phyloP scores from a whole-genome alignment of 257 asterid genomes.

The Lycium ferocissimum region DNA sequence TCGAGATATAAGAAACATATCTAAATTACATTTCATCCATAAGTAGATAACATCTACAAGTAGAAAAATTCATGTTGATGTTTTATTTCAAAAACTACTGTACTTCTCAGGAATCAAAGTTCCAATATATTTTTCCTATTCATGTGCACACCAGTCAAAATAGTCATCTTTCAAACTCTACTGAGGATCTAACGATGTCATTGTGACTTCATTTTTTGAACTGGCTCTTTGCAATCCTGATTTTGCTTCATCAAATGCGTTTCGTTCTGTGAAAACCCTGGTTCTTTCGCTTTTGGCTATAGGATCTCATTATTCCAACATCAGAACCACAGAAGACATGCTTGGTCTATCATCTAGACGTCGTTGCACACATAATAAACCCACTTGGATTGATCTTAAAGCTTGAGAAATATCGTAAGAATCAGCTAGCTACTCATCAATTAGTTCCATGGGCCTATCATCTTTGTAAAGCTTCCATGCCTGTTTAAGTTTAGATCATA shows the following conservation, averaged over 20 bases:
- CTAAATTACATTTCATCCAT: background rate
- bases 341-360: slow-evolving; percentile 10
- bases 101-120: background rate
- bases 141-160: no score
- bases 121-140: no score
- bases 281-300: slow-evolving; percentile 14
- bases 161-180: background rate
- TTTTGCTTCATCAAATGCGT: background rate
- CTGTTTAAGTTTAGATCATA: background rate
- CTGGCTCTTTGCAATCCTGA: no score
- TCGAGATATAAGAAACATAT: no score
- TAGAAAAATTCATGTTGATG: background rate
- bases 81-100: background rate
- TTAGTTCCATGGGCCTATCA: background rate
- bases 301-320: slow-evolving; percentile 10
- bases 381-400: slow-evolving; percentile 26
- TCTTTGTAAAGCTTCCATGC: slow-evolving; percentile 32
- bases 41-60: background rate
- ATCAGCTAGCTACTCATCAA: background rate
- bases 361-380: slow-evolving; percentile 25
- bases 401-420: background rate
- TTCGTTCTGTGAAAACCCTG: slow-evolving; percentile 4
- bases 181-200: background rate
- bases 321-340: slow-evolving; percentile 19
- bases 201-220: slow-evolving; percentile 18